These are phyloP conservation scores for Emmonsiellopsis sp. DNA, from an alignment of 2,329 filamentous ascomycete species.

Conservation along the genomic window DNA sequence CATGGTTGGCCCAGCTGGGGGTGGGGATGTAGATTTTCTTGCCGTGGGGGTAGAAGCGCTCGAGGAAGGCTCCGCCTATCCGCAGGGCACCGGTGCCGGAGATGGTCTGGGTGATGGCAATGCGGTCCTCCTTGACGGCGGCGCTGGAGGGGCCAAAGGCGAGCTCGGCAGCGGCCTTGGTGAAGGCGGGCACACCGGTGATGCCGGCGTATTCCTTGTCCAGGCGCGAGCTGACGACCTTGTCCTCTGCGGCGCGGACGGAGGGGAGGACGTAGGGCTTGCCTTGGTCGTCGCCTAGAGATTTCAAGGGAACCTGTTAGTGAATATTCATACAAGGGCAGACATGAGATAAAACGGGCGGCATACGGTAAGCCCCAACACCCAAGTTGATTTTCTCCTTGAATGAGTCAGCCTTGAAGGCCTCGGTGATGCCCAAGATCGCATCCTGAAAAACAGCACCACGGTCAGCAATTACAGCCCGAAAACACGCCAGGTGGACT, in stretches of 20 bases:
- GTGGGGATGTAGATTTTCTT: constrained; percentile 97
- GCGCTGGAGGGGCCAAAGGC: constrained; percentile 78
- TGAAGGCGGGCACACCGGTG: constrained; percentile 90
- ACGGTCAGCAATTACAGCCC: constrained; percentile 17
- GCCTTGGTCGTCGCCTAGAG: constrained; percentile 69
- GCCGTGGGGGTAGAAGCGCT: constrained; percentile 78
- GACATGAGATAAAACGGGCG: not conserved
- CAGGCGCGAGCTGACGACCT: constrained; percentile 64
- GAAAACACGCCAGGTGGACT: not conserved
- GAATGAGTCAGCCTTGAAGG: constrained; percentile 94
- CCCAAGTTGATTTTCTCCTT: constrained; percentile 96
- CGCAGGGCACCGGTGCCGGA: constrained; percentile 93
- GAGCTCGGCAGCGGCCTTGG: constrained; percentile 78
- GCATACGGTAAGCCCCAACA: constrained; percentile 84
- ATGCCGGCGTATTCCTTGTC: constrained; percentile 99
- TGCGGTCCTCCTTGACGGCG: constrained; percentile 61
- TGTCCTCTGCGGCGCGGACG: constrained; percentile 78
- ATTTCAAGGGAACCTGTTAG: constrained; percentile 3
- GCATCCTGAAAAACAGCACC: constrained; percentile 24
- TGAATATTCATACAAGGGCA: not conserved
- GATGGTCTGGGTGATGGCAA: constrained; percentile 95
- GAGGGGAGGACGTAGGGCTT: constrained; percentile 97
- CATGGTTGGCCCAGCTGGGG: constrained; percentile 98
- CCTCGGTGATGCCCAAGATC: constrained; percentile 68
- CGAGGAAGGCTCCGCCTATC: constrained; percentile 86